These are phyloP conservation scores for Lactarius akahatsu DNA, from an alignment of 768 basidiomycete genomes.

Conservation along the genomic window DNA sequence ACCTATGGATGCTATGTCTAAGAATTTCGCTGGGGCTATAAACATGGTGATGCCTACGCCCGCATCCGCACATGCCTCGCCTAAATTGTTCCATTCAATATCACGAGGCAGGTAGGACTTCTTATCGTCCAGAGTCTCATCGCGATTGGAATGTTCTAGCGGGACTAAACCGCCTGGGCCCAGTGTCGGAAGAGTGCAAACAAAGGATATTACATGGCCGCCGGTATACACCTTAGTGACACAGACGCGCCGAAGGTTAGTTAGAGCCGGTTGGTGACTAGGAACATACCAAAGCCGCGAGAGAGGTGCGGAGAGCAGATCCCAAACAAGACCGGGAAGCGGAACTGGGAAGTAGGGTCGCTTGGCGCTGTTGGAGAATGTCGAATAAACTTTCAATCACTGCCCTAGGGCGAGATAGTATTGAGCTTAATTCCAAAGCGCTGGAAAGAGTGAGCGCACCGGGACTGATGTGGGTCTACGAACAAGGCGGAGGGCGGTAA, in stretches of 20 bases:
- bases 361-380: slow-evolving; percentile 61
- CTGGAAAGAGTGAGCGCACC: slow-evolving; percentile 41
- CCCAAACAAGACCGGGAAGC: slow-evolving; percentile 68
- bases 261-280: slow-evolving; percentile 4
- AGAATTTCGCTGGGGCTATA: slow-evolving; percentile 72
- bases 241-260: slow-evolving; percentile 30
- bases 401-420: slow-evolving; percentile 41
- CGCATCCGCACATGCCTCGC: slow-evolving; percentile 83
- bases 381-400: slow-evolving; percentile 67
- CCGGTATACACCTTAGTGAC: slow-evolving; percentile 56
- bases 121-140: slow-evolving; percentile 86
- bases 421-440: slow-evolving; percentile 7
- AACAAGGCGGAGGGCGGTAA: slow-evolving; percentile 63
- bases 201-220: slow-evolving; percentile 76
- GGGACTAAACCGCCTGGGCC: slow-evolving; percentile 70
- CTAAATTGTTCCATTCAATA: slow-evolving; percentile 75
- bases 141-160: slow-evolving; percentile 61
- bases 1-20: slow-evolving; percentile 89
- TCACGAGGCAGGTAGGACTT: slow-evolving; percentile 77
- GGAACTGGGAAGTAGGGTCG: slow-evolving; percentile 37
- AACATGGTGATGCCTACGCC: slow-evolving; percentile 92
- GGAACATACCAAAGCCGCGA: slow-evolving; percentile 65
- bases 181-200: slow-evolving; percentile 62
- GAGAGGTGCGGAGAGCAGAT: slow-evolving; percentile 66
- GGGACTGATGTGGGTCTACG: slow-evolving; percentile 67